Evolutionary conservation across 768 basidiomycete species (phyloP).

Genomic region (Podaxis sp.): DNA sequence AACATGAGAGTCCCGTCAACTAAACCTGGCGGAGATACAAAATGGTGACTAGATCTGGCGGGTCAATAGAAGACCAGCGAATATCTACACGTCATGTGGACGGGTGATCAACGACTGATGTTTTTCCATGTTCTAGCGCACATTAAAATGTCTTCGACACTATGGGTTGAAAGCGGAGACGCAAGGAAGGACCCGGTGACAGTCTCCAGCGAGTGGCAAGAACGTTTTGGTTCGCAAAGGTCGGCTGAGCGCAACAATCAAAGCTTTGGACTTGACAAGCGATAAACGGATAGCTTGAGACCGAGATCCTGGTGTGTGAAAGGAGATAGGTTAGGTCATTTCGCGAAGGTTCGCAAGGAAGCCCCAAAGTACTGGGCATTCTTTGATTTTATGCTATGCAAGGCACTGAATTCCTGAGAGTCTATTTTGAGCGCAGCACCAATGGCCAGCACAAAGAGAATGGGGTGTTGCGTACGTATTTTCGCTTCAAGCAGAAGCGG

Average conservation of each 20-base stretch:
- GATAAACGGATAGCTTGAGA: neutral
- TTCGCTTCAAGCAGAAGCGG: neutral
- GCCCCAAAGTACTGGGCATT: slow-evolving; percentile 6
- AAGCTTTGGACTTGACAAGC: neutral
- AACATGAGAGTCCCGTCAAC: slow-evolving; percentile 10
- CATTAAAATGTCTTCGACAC: neutral
- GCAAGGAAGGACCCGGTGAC: neutral
- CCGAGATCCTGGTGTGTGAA: slow-evolving; percentile 6
- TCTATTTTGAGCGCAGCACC: slow-evolving; percentile 2
- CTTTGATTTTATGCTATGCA: slow-evolving; percentile 17
- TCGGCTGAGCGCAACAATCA: neutral
- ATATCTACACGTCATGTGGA: neutral
- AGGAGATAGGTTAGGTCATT: neutral
- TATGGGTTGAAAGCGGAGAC: neutral
- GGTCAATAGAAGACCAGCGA: neutral
- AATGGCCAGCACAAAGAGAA: neutral
- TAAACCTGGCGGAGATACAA: slow-evolving; percentile 6
- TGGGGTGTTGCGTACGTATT: neutral
- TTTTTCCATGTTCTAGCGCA: neutral
- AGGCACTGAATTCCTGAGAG: slow-evolving; percentile 13
- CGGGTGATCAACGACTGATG: neutral
- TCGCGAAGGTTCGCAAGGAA: slow-evolving; percentile 11
- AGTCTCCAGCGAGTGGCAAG: neutral
- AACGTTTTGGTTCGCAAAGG: neutral
- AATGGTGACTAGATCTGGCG: slow-evolving; percentile 7